Evolutionary conservation across 108 stramenopile genomes (phyloP).

Genomic region (Skeletonema menzelii): DNA sequence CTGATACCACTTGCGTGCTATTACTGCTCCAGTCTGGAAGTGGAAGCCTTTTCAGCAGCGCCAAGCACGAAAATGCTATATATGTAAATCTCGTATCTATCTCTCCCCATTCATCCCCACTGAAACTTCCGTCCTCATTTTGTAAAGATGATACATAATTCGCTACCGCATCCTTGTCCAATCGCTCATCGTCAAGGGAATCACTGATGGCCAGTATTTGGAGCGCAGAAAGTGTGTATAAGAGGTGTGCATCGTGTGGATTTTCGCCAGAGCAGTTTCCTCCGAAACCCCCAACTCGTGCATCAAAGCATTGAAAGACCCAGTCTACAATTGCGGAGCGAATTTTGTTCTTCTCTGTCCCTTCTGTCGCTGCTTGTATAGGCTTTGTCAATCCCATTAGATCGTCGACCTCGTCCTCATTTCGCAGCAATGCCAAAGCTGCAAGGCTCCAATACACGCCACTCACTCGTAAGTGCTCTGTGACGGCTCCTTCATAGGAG

Average conservation of each 20-base stretch:
- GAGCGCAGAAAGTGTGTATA: slow-evolving; percentile 97
- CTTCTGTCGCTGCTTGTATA: slow-evolving; percentile 12
- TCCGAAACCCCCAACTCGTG: slow-evolving; percentile 85
- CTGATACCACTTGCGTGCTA: neutral
- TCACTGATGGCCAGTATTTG: slow-evolving; percentile 94
- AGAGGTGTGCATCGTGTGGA: slow-evolving; percentile 94
- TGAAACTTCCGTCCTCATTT: slow-evolving; percentile 95
- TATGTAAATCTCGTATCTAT: slow-evolving; percentile 98
- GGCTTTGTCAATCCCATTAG: slow-evolving; percentile 52
- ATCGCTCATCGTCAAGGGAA: slow-evolving; percentile 51
- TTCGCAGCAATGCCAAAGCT: slow-evolving; percentile 83
- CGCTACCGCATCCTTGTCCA: slow-evolving; percentile 56
- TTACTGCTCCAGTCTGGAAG: slow-evolving; percentile 14
- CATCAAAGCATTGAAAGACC: slow-evolving; percentile 90
- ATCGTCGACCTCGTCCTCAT: slow-evolving; percentile 57
- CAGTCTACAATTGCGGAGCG: slow-evolving; percentile 84
- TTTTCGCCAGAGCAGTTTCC: slow-evolving; percentile 70
- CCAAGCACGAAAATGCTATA: slow-evolving; percentile 89
- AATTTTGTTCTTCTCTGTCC: slow-evolving; percentile 1
- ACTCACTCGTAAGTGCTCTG: slow-evolving; percentile 93
- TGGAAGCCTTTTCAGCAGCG: slow-evolving; percentile 68
- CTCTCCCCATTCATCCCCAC: slow-evolving; percentile 96
- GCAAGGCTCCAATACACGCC: slow-evolving; percentile 98
- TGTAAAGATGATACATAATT: slow-evolving; percentile 87
- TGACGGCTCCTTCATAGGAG: slow-evolving; percentile 91